Evolutionary conservation across 2,329 filamentous ascomycete species (phyloP).

Genomic region (Chlorencoelia australis): DNA sequence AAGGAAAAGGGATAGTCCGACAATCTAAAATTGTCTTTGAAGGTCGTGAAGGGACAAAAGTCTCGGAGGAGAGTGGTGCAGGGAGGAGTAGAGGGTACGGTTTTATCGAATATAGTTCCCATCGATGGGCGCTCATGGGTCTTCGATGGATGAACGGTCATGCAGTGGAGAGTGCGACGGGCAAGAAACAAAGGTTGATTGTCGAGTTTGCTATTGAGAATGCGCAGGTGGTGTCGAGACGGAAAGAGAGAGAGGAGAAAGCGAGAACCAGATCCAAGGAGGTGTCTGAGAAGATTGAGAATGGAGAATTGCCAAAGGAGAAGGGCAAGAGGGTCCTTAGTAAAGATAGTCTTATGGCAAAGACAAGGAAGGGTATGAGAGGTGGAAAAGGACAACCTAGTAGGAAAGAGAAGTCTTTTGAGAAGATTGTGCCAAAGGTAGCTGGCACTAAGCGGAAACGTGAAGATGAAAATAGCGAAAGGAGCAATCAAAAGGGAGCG

Average conservation of each 20-base stretch:
- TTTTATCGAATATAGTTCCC: conserved; percentile 92
- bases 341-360: conserved; percentile 26
- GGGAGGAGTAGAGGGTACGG: conserved; percentile 88
- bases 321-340: conserved; percentile 27
- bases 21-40: conserved; percentile 96
- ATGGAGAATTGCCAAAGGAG: conserved; percentile 18
- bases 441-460: conserved; percentile 10
- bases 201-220: conserved; percentile 99
- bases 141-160: conserved; percentile 86
- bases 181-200: conserved; percentile 81
- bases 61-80: conserved; percentile 64
- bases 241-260: conserved; percentile 54
- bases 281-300: conserved; percentile 26
- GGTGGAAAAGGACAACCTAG: conserved; percentile 15
- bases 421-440: conserved; percentile 12
- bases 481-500: conserved; percentile 3
- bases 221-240: conserved; percentile 80
- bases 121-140: conserved; percentile 91
- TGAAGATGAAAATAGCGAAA: conserved; percentile 1
- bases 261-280: conserved; percentile 33
- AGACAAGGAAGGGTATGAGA: conserved; percentile 28
- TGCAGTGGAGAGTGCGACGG: conserved; percentile 46
- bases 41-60: conserved; percentile 73
- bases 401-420: conserved; percentile 16
- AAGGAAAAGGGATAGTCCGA: conserved; percentile 78